Conservation (phyloP, 108 stramenopile genomes). For the Phaeodactylum tricornutum region DNA sequence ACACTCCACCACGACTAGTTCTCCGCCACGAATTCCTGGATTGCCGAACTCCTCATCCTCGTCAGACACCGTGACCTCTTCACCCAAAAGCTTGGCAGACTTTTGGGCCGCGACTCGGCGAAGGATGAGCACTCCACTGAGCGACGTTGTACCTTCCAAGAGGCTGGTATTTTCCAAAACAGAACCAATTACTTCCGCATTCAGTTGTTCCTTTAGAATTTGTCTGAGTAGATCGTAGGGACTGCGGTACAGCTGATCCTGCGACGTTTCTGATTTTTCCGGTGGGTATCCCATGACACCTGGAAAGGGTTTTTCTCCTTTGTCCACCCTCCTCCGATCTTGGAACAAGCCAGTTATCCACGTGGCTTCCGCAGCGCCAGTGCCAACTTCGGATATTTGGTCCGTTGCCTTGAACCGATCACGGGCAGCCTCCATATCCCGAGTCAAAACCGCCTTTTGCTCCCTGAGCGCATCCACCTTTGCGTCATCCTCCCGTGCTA, state of each 20-base stretch:
- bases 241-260: slow-evolving; percentile 31
- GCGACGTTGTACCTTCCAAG: slow-evolving; percentile 46
- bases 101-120: slow-evolving; percentile 38
- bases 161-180: slow-evolving; percentile 76
- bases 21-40: slow-evolving; percentile 33
- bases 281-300: slow-evolving; percentile 77
- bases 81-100: slow-evolving; percentile 36
- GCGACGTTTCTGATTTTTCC: slow-evolving; percentile 23
- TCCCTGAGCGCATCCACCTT: slow-evolving; percentile 4
- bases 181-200: slow-evolving; percentile 62
- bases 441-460: background rate
- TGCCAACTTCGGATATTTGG: slow-evolving; percentile 15
- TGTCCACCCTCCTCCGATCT: no score
- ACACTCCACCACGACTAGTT: slow-evolving; percentile 76
- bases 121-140: slow-evolving; percentile 74
- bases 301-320: slow-evolving; percentile 41
- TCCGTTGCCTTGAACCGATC: slow-evolving; percentile 4
- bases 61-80: slow-evolving; percentile 33
- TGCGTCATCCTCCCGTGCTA: slow-evolving; percentile 13
- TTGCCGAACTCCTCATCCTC: slow-evolving; percentile 62
- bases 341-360: no score
- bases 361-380: slow-evolving; percentile 14
- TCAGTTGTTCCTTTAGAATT: slow-evolving; percentile 60
- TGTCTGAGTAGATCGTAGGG: slow-evolving; percentile 65
- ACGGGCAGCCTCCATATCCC: slow-evolving; percentile 19